Conservation (phyloP, 176 grass and related monocot species). For the Thinopyrum elongatum region DNA sequence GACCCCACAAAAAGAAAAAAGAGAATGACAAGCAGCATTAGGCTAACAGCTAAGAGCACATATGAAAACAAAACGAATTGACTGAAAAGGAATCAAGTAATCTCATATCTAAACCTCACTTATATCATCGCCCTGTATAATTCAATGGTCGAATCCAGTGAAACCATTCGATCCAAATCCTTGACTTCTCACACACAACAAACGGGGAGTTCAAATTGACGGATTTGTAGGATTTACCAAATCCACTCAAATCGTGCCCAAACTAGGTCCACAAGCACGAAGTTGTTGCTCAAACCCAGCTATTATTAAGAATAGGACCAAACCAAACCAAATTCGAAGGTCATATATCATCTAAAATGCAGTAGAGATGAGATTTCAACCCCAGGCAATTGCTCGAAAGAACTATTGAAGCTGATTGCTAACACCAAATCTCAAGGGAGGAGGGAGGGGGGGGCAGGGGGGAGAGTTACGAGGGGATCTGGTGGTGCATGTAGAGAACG, state of each 20-base stretch:
- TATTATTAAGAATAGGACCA: background rate
- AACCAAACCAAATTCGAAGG: background rate
- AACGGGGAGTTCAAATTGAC: background rate
- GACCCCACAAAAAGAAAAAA: background rate
- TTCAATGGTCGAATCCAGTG: background rate
- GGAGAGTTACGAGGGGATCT: slow-evolving; percentile 81
- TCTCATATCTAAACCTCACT: background rate
- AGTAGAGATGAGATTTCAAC: background rate
- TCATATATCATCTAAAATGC: background rate
- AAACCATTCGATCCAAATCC: background rate
- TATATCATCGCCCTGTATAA: background rate
- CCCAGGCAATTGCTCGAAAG: background rate
- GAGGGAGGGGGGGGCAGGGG: background rate
- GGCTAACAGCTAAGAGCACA: background rate
- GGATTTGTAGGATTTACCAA: background rate
- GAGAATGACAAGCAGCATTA: background rate
- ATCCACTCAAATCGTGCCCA: background rate
- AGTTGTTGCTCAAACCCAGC: background rate
- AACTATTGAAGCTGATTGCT: background rate
- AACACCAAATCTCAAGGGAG: background rate
- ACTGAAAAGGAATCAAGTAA: background rate
- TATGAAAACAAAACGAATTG: background rate
- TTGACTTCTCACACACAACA: background rate
- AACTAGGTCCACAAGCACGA: background rate
- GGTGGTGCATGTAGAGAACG: slow-evolving; percentile 94